Base-by-base conservation (phyloP, 2,329 filamentous ascomycete species). In the Colletotrichum sansevieriae region DNA sequence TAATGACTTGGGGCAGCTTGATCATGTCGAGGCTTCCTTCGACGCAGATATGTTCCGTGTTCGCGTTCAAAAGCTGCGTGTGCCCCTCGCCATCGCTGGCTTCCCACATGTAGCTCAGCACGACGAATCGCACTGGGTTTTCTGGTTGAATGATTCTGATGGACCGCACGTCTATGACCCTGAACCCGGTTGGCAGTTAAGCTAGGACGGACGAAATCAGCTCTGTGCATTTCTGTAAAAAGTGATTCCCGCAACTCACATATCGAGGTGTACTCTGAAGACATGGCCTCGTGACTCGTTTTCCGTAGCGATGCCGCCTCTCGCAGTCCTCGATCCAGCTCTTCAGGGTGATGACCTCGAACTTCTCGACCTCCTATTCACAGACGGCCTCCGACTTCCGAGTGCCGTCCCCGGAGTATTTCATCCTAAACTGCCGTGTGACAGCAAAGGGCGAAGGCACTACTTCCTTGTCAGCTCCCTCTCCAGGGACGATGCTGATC, bases 1-100 rank as follows among this genome's bases (percentile, higher is more conserved):
- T 58, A 61, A 83, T 79, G 2, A 81, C 81, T 41, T 77, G 76
- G 13, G 80, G 80, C 9, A 83, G 72, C 4, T n/a, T n/a, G 37
- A 57, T n/a, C 9, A 15, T 4, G 18, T 18, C 18, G 18, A 18
- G 18, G 18, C 18, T 18, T 18, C 18, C 18, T 18, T 18, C 18
- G 18, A 18, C 18, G 18, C 18, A 18, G 18, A 18, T 1, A 18
- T 18, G 18, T 18, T 18, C 18, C 18, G 18, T 18, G 18, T 18
- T 18, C 18, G 18, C 18, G 18, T 18, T 18, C 18, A 18, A 18
- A 18, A 18, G 18, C 18, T 18, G 18, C 18, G 18, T 18, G 18
- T 18, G 18, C 18, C 18, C 18, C 18, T 18, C 18, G 18, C 18
- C 18, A 18, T 18, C 18, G 18, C 18, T 18, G 18, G 18, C 18